A percentile compares a stretch with the other conserved stretches of the same genome.
Evolutionary conservation across 1,284 basidiomycete genomes (phyloP).

Genomic region (Tausonia pullulans): DNA sequence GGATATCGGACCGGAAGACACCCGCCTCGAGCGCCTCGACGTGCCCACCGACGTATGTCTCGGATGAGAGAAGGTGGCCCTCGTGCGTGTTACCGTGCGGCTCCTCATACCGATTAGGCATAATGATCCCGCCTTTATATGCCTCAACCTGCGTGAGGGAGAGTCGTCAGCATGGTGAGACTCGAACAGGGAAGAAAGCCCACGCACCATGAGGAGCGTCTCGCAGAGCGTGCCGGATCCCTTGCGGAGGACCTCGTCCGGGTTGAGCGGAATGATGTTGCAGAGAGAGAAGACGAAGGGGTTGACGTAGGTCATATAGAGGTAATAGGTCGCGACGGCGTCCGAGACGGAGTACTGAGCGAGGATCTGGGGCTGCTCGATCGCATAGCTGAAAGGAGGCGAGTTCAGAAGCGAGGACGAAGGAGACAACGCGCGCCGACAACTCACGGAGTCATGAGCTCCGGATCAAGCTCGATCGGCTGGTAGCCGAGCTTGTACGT

Average conservation of each 20-base stretch:
- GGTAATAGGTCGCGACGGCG: slow-evolving; percentile 97
- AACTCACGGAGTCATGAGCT: slow-evolving; percentile 94
- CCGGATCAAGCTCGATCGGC: slow-evolving; percentile 94
- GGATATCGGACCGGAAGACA: slow-evolving; percentile 93
- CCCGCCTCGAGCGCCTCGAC: slow-evolving; percentile 98
- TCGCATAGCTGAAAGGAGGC: slow-evolving; percentile 59
- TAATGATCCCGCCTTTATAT: slow-evolving; percentile 80
- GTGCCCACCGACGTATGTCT: slow-evolving; percentile 98
- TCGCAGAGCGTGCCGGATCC: slow-evolving; percentile 95
- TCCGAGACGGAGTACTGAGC: slow-evolving; percentile 99
- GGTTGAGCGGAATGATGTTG: slow-evolving; percentile 96
- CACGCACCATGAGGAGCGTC: slow-evolving; percentile 86
- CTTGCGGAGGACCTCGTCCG: slow-evolving; percentile 93
- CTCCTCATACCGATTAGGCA: slow-evolving; percentile 97
- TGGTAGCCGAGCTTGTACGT: slow-evolving; percentile 83
- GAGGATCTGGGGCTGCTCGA: slow-evolving; percentile 88
- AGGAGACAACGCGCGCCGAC: not conserved
- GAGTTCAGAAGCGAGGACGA: not conserved
- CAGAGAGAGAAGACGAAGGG: slow-evolving; percentile 99
- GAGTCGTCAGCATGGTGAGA: not conserved
- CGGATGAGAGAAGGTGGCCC: slow-evolving; percentile 88
- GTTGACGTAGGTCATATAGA: slow-evolving; percentile 99
- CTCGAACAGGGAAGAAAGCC: not conserved
- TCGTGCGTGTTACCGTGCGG: slow-evolving; percentile 86
- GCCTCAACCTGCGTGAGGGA: slow-evolving; percentile 68